Evolutionary conservation across 148 eudicot species (phyloP).

Genomic region (Camellia lanceoleosa): DNA sequence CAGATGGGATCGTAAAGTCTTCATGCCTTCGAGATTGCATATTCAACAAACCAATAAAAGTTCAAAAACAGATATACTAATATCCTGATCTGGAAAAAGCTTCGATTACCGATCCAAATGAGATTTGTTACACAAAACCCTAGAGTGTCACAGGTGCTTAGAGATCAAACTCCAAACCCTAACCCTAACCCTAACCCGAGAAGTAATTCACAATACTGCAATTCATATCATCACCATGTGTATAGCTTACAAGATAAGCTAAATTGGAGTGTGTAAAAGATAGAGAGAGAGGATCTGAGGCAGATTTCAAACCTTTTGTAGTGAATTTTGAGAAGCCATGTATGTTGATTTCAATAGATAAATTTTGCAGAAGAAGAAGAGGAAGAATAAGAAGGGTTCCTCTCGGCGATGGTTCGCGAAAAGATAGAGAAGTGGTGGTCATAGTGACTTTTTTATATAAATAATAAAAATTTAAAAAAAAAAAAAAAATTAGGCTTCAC

Average conservation of each 20-base stretch:
- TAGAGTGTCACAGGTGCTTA: not conserved
- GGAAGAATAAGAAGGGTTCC: no score
- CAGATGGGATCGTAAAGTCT: constrained; percentile 15
- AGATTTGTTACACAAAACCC: not conserved
- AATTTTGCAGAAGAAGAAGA: no score
- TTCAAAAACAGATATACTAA: not conserved
- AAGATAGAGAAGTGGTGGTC: no score
- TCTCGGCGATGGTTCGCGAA: no score
- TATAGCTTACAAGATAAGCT: not conserved
- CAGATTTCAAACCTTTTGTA: not conserved
- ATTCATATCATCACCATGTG: no score
- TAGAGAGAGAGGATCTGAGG: not conserved
- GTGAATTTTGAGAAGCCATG: constrained; percentile 1
- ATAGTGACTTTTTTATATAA: no score
- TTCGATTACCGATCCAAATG: not conserved
- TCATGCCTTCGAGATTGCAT: constrained; percentile 26
- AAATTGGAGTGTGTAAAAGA: not conserved
- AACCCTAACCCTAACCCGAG: constrained; percentile 5
- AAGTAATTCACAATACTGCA: not conserved
- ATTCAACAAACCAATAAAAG: not conserved
- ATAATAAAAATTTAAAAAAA: no score
- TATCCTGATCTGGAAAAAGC: not conserved
- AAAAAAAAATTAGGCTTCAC: no score
- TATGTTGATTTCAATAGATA: not conserved
- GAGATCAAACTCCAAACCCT: not conserved